Evolutionary conservation across 805 yeast genomes (phyloP), one percentile per base, ranked within the genome.

Genomic region (Debaryomyces prosopidis): DNA sequence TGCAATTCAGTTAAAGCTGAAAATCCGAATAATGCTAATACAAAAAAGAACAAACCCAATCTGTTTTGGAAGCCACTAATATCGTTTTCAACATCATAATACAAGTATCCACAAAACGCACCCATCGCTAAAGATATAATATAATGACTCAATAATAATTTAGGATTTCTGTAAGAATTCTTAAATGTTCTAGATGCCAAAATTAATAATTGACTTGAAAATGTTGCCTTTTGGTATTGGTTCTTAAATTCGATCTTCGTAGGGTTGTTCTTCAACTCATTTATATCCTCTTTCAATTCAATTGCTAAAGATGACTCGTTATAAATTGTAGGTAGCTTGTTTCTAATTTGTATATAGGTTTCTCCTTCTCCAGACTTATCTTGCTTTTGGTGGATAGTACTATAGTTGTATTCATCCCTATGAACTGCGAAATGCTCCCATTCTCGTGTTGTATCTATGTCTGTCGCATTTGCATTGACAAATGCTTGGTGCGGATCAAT

Each of bases 61-160:
- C 99, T 77, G 66, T 94, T 94, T 65, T 94, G 99, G 73, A 94
- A 94, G 0, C 99, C 99, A 57, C 96, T 84, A 44, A 94, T 92
- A 62, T 92, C 97, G 60, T 89, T 87, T 35, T 83, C 73, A 19
- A 92, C 83, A 58, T 89, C 76, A 67, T 84, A 92, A 64, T 94
- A 94, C 34, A 94, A 72, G 40, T 80, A 80, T 0, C 98, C 97
- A 65, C 96, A 84, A 66, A 92, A 87, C 3, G 83, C 59, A 1
- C 96, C 97, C 64, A 92, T 80, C 12, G 84, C 62, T 7, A 88
- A 65, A 0, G 97, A 85, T 48, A 92, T 72, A 1, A 85, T 70
- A 59, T 92, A 92, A 58, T 94, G 96, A 1, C 94, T 87, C 48
- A 90, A 62, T 43, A 94, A 75, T n/a, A 94, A 73, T 68, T 81